Evolutionary conservation across 73 alveolate species (phyloP).

Genomic region (Durusdinium trenchii): DNA sequence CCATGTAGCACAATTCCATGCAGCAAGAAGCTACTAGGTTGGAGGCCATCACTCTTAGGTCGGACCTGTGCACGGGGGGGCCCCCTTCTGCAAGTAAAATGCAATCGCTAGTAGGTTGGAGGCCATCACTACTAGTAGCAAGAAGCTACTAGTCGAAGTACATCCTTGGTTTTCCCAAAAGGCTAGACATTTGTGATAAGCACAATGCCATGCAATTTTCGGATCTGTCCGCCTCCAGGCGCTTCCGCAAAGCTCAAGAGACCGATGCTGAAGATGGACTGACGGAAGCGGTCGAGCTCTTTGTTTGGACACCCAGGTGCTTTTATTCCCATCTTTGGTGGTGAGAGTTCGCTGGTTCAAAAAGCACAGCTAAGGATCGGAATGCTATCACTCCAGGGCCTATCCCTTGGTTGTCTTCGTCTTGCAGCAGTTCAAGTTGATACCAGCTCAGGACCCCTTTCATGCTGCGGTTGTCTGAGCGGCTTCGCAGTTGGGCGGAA

Average conservation of each 20-base stretch:
- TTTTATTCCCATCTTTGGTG: not conserved
- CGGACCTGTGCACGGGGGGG: too few relatives aligned
- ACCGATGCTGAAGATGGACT: constrained; percentile 5
- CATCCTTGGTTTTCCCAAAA: too few relatives aligned
- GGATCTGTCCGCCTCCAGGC: constrained; percentile 4
- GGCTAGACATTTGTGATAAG: too few relatives aligned
- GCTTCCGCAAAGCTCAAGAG: constrained; percentile 91
- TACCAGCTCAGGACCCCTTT: constrained; percentile 59
- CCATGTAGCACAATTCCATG: not conserved
- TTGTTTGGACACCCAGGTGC: not conserved
- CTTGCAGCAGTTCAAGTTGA: not conserved
- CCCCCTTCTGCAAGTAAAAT: too few relatives aligned
- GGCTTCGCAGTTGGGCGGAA: constrained; percentile 82
- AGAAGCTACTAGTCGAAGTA: too few relatives aligned
- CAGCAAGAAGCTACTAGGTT: too few relatives aligned
- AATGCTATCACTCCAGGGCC: constrained; percentile 93
- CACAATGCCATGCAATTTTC: too few relatives aligned
- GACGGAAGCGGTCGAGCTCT: constrained; percentile 40
- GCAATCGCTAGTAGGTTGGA: too few relatives aligned
- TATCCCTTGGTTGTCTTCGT: not conserved
- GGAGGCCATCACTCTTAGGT: too few relatives aligned
- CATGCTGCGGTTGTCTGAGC: constrained; percentile 91
- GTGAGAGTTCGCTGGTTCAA: too few relatives aligned
- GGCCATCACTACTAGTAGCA: too few relatives aligned
- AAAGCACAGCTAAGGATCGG: constrained; percentile 46